These are phyloP conservation scores for Puccinia horiana DNA, from an alignment of 1,284 basidiomycete species.

Conservation along the genomic window DNA sequence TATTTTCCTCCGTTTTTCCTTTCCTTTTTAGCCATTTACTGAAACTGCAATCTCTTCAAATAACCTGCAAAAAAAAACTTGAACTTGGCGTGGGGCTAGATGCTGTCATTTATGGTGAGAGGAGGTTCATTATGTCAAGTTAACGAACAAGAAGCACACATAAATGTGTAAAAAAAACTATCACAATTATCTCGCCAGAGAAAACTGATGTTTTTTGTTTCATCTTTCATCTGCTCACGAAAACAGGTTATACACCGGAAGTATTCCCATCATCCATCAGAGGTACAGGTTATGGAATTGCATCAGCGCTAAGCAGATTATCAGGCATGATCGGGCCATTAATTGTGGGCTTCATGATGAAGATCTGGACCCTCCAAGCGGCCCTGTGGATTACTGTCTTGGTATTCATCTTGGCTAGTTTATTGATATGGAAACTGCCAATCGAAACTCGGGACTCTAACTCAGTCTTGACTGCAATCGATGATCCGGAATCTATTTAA, in stretches of 20 bases:
- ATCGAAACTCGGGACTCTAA: slow-evolving; percentile 27
- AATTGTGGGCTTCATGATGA: slow-evolving; percentile 75
- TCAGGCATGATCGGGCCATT: slow-evolving; percentile 89
- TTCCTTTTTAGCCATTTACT: not conserved
- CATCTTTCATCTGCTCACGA: not conserved
- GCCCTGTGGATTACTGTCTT: slow-evolving; percentile 70
- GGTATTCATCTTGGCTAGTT: slow-evolving; percentile 65
- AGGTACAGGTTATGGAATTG: slow-evolving; percentile 87
- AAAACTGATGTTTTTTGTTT: not conserved
- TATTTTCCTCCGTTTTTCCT: slow-evolving; percentile 68
- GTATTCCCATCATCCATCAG: slow-evolving; percentile 64
- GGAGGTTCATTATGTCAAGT: not conserved
- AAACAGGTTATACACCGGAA: slow-evolving; percentile 46
- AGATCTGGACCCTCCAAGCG: slow-evolving; percentile 70
- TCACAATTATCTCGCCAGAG: not conserved
- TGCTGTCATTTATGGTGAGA: slow-evolving; percentile 48
- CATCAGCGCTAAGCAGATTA: slow-evolving; percentile 83
- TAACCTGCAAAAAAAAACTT: not conserved
- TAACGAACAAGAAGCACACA: not conserved
- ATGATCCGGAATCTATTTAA: not conserved
- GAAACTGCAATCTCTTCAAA: not conserved
- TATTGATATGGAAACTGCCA: slow-evolving; percentile 29
- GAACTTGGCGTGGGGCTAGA: not conserved
- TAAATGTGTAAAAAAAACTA: not conserved
- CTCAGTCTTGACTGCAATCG: not conserved